A percentile compares a stretch with the other conserved stretches of the same genome.
Conservation (phyloP, 2,329 filamentous ascomycete species). For the Ciborinia camelliae region DNA sequence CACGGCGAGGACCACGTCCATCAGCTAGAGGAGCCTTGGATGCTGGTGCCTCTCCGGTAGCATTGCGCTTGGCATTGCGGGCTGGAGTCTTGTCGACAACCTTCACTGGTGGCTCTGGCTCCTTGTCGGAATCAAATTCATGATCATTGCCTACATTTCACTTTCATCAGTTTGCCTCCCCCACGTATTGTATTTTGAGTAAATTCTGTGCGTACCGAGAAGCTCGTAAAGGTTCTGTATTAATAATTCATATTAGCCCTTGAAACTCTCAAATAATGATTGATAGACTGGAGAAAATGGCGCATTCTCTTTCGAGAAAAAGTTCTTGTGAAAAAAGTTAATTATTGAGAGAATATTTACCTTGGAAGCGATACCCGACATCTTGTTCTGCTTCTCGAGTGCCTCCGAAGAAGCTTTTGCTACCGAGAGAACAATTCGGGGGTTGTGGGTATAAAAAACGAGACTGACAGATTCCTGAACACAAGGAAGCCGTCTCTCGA, state of each 20-base stretch:
- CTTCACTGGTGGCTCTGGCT: slow-evolving; percentile 76
- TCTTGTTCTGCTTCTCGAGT: slow-evolving; percentile 39
- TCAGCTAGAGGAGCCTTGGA: slow-evolving; percentile 31
- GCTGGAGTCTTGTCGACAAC: slow-evolving; percentile 79
- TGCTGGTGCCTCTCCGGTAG: slow-evolving; percentile 66
- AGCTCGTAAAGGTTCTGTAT: slow-evolving; percentile 93
- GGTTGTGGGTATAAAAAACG: slow-evolving; percentile 29
- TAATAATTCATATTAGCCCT: slow-evolving; percentile 40
- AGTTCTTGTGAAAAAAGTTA: slow-evolving; percentile 17
- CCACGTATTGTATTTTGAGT: slow-evolving; percentile 25
- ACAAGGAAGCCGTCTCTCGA: slow-evolving; percentile 41
- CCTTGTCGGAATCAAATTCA: slow-evolving; percentile 65
- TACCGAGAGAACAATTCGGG: slow-evolving; percentile 40
- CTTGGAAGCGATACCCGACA: slow-evolving; percentile 41
- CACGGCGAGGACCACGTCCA: slow-evolving; percentile 42
- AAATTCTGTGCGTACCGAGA: slow-evolving; percentile 68
- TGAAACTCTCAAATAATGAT: slow-evolving; percentile 22
- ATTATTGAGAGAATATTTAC: slow-evolving; percentile 27
- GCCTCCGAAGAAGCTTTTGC: slow-evolving; percentile 41
- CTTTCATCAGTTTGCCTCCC: slow-evolving; percentile 33
- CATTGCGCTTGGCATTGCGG: slow-evolving; percentile 79
- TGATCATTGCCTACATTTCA: slow-evolving; percentile 52
- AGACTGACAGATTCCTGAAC: slow-evolving; percentile 39
- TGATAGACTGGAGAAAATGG: slow-evolving; percentile 13
- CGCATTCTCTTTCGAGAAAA: slow-evolving; percentile 22